Evolutionary conservation across 257 asterid species (phyloP).

Genomic region (Salvia splendens): DNA sequence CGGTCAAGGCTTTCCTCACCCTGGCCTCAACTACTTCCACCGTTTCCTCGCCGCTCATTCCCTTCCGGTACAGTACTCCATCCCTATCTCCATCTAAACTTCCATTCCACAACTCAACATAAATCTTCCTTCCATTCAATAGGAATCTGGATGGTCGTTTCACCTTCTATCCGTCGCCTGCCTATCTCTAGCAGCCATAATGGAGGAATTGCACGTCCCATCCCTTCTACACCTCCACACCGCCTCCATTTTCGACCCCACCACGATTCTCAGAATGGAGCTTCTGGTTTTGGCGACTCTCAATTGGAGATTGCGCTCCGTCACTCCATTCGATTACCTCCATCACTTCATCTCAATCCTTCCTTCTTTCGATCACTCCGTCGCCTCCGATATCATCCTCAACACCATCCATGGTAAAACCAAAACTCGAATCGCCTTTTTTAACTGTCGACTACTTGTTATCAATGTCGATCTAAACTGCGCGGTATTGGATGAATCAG

Average conservation of each 20-base stretch:
- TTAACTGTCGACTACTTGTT: neutral
- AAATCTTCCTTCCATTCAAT: neutral
- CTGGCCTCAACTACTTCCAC: slow-evolving; percentile 57
- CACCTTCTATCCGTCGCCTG: slow-evolving; percentile 56
- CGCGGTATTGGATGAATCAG: slow-evolving; percentile 34
- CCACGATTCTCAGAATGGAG: slow-evolving; percentile 58
- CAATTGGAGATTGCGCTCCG: slow-evolving; percentile 53
- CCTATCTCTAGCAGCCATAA: slow-evolving; percentile 56
- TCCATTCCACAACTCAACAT: neutral
- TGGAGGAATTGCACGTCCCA: slow-evolving; percentile 54
- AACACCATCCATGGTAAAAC: slow-evolving; percentile 52
- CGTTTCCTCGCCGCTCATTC: slow-evolving; percentile 42
- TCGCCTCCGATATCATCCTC: slow-evolving; percentile 42
- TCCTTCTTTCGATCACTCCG: slow-evolving; percentile 31
- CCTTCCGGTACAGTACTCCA: slow-evolving; percentile 42
- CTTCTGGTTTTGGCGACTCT: slow-evolving; percentile 46
- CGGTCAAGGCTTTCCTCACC: slow-evolving; percentile 55
- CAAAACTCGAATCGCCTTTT: neutral
- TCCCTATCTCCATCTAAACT: neutral
- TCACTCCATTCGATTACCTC: slow-evolving; percentile 62
- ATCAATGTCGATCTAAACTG: slow-evolving; percentile 2
- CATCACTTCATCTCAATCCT: slow-evolving; percentile 46
- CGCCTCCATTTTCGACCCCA: slow-evolving; percentile 39
- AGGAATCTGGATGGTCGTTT: slow-evolving; percentile 53
- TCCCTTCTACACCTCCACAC: slow-evolving; percentile 42